Evolutionary conservation across 805 yeast genomes (phyloP).

Genomic region (Candida parachauliodes): DNA sequence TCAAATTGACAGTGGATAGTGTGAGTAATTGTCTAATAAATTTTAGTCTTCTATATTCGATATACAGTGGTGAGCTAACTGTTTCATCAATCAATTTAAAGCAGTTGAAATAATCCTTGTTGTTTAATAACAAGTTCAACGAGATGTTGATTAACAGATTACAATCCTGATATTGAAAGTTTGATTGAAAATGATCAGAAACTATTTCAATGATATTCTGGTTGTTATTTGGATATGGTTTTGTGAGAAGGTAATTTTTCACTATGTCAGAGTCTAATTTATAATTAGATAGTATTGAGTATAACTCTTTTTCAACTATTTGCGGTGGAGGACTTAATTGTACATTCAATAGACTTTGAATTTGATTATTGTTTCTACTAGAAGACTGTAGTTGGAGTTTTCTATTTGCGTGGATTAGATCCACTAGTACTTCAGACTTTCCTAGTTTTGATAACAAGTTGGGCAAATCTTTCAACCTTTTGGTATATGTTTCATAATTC

Average conservation of each 20-base stretch:
- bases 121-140: constrained; percentile 17
- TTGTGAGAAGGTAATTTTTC: constrained; percentile 15
- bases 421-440: constrained; percentile 12
- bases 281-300: constrained; percentile 7
- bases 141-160: constrained; percentile 12
- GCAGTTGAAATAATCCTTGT: constrained; percentile 26
- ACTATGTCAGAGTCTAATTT: constrained; percentile 8
- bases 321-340: constrained; percentile 12
- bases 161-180: not conserved
- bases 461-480: constrained; percentile 13
- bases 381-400: constrained; percentile 13
- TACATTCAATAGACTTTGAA: constrained; percentile 13
- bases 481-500: constrained; percentile 23
- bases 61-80: constrained; percentile 12
- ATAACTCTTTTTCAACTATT: constrained; percentile 15
- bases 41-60: constrained; percentile 7
- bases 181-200: not conserved
- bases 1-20: constrained; percentile 1
- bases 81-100: constrained; percentile 27
- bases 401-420: constrained; percentile 22
- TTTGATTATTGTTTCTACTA: constrained; percentile 4
- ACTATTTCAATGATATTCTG: constrained; percentile 11
- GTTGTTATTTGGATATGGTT: constrained; percentile 17
- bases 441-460: constrained; percentile 3
- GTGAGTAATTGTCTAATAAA: not conserved